These are phyloP conservation scores for Leersia perrieri DNA, from an alignment of 176 grass and related monocot species.

Conservation along the genomic window DNA sequence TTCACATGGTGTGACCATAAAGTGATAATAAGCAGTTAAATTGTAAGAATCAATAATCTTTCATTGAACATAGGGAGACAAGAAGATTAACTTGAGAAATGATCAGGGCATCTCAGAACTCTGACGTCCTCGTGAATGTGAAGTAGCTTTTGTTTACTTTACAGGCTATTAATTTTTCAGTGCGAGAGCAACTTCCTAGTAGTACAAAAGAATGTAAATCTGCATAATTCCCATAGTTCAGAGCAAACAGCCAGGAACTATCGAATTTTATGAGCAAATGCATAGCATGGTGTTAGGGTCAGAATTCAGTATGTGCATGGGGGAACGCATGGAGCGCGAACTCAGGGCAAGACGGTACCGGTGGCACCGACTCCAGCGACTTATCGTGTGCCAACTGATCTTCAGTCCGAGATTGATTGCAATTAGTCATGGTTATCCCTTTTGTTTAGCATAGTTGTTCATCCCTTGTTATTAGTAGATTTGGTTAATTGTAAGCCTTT, in stretches of 20 bases:
- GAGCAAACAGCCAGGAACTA: constrained; percentile 15
- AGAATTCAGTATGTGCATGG: no score
- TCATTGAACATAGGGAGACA: not conserved
- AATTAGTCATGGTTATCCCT: no score
- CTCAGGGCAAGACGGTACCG: no score
- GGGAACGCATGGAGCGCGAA: no score
- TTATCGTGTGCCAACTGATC: no score
- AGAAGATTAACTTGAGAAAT: constrained; percentile 70
- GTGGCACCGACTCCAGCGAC: no score
- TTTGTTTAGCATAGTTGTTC: no score
- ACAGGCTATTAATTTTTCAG: constrained; percentile 98
- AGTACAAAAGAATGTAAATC: constrained; percentile 96
- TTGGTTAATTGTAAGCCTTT: no score
- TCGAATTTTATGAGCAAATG: not conserved
- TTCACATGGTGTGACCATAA: constrained; percentile 98
- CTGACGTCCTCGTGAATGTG: constrained; percentile 96
- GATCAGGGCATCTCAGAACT: constrained; percentile 92
- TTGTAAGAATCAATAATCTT: constrained; percentile 24
- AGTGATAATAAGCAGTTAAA: constrained; percentile 32
- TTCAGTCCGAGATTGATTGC: no score
- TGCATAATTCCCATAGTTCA: constrained; percentile 45
- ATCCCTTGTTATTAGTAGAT: no score
- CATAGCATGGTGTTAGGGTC: no score
- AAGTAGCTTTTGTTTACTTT: constrained; percentile 87
- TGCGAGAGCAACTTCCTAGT: constrained; percentile 91